Conservation (phyloP, 2,329 filamentous ascomycete species). For the Diaporthe amygdali region DNA sequence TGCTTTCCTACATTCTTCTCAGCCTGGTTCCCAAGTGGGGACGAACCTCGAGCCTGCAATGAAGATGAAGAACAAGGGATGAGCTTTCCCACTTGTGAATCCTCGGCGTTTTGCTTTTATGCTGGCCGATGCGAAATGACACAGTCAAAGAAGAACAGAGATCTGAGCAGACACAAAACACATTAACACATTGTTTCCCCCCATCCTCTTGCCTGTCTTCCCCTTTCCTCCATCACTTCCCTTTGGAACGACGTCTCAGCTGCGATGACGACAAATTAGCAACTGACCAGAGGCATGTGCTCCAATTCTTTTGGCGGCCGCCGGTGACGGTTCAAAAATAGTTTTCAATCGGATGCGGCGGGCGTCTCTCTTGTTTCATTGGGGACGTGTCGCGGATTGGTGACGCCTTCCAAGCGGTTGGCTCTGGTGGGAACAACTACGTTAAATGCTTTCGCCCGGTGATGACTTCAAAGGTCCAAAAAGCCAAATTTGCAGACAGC, state of each 20-base stretch:
- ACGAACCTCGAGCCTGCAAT: constrained; percentile 26
- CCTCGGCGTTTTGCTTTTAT: constrained; percentile 11
- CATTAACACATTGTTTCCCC: neutral
- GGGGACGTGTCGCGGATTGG: neutral
- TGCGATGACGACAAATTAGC: constrained; percentile 32
- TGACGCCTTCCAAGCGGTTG: constrained; percentile 7
- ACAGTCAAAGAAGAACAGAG: constrained; percentile 38
- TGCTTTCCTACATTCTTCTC: neutral
- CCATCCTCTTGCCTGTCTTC: neutral
- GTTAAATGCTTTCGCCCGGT: constrained; percentile 34
- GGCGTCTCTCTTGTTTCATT: neutral
- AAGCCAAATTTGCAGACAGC: constrained; percentile 49
- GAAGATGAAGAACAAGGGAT: constrained; percentile 31
- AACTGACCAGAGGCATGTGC: constrained; percentile 15
- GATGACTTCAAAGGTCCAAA: constrained; percentile 43
- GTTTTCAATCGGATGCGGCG: constrained; percentile 47
- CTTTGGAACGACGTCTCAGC: constrained; percentile 12
- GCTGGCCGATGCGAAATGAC: constrained; percentile 21
- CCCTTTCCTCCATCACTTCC: neutral
- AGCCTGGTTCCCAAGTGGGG: neutral
- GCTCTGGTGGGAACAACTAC: neutral
- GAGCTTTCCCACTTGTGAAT: constrained; percentile 27
- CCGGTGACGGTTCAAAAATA: constrained; percentile 36
- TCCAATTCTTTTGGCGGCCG: constrained; percentile 16
- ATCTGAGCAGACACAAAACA: constrained; percentile 37